Base-by-base conservation (phyloP, 2,329 filamentous ascomycete genomes). In the Pseudocercospora fuligena region DNA sequence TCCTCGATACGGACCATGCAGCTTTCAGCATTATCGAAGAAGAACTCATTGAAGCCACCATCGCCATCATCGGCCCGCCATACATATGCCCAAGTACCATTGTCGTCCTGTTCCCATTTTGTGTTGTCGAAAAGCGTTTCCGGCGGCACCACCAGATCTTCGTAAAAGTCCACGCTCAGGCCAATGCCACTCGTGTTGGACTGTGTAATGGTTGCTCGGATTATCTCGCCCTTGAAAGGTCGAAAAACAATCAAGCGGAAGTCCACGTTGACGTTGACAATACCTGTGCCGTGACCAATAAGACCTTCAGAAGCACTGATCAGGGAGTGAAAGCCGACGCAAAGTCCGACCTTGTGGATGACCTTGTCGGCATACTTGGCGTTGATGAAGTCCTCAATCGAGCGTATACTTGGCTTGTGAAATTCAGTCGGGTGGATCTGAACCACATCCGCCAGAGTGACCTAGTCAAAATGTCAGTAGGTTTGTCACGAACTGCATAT, bases 361-460 rank as follows among this genome's bases (percentile, higher is more conserved):
- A 93, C 91, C 81, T 94, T 95, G 82, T 99, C 97, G 66, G 94
- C 89, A 80, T 97, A 99, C 81, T 99, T 99, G 70, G 89, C 86
- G 78, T 99, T 98, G 82, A 99, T 95, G 75, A 95, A 95, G 82
- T 99, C 94, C 80, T 97, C 93, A 70, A 99, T 92, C 0, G 93
- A 93, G 69, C 93, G 87, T 33, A 88, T 87, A 76, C 92, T 96
- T 67, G 88, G 85, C 80, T 95, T 95, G 68, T 89, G 87, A 77
- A 98, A 97, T 77, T 97, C 92, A 75, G 92, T 88, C 1, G 95
- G 95, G 33, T 88, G 86, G 81, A 99, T 96, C 81, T 97, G 92
- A 72, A 99, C 93, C 73, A 99, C 86, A 83, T 99, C 95, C 73
- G 93, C 90, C 74, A 99, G 89, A 72, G 95, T 97, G 51, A 93